phyloP scores from a whole-genome alignment of 2,329 filamentous ascomycete genomes.

The Diatrype stigma region DNA sequence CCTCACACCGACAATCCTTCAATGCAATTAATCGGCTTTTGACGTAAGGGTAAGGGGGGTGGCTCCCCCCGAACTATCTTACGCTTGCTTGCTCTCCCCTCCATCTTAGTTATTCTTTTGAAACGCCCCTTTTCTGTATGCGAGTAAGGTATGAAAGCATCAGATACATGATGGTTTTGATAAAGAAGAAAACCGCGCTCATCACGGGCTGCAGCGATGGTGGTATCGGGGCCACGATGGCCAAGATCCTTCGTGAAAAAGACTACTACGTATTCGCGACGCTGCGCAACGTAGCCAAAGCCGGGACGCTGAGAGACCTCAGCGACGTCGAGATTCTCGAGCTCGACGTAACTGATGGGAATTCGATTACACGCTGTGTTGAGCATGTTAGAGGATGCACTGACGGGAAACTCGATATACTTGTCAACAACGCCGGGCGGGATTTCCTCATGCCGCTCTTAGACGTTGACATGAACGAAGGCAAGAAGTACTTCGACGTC shows the following conservation, averaged over 20 bases:
- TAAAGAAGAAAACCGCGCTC: too few relatives aligned
- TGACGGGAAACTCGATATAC: constrained; percentile 5
- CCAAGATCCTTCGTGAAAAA: neutral
- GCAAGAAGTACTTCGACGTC: constrained; percentile 34
- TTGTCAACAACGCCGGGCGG: constrained; percentile 41
- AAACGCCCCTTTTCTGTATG: too few relatives aligned
- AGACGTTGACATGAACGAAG: constrained; percentile 30
- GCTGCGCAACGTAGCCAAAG: neutral
- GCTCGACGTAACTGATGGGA: neutral
- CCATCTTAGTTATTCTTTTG: too few relatives aligned
- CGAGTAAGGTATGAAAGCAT: too few relatives aligned
- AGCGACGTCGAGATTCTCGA: neutral
- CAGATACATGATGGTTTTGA: too few relatives aligned
- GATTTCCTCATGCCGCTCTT: constrained; percentile 31
- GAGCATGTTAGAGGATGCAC: neutral
- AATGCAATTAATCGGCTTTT: too few relatives aligned
- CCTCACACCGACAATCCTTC: too few relatives aligned
- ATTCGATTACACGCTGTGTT: neutral
- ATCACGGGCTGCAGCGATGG: neutral
- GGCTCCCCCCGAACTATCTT: too few relatives aligned
- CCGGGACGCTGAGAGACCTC: neutral
- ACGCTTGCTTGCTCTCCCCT: too few relatives aligned
- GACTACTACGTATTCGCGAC: neutral
- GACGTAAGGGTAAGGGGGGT: too few relatives aligned
- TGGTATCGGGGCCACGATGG: neutral